Evolutionary conservation across 1,139 yeast genomes (phyloP).

Genomic region (Geotrichum siamense): DNA sequence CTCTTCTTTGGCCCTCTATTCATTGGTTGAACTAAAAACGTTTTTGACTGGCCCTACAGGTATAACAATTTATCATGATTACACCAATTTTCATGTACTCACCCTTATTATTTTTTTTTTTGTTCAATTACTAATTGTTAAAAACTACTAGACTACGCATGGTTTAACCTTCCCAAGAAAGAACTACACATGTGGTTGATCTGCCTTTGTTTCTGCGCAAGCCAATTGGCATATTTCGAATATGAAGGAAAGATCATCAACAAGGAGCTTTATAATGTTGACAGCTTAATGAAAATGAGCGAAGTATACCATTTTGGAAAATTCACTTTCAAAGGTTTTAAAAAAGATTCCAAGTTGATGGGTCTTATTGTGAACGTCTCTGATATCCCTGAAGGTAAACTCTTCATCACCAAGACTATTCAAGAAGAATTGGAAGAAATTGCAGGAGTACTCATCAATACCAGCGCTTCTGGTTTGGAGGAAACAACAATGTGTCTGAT

Average conservation of each 20-base stretch:
- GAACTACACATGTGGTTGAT: slow-evolving; percentile 5
- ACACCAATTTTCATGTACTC: no score
- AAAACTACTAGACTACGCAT: neutral
- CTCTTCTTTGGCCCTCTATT: neutral
- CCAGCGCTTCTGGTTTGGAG: slow-evolving; percentile 2
- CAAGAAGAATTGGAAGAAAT: neutral
- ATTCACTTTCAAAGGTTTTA: neutral
- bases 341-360: neutral
- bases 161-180: neutral
- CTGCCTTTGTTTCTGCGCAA: neutral
- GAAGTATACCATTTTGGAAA: neutral
- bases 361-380: neutral
- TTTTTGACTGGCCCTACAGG: slow-evolving; percentile 2
- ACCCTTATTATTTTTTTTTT: no score
- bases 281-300: neutral
- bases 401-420: neutral
- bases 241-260: neutral
- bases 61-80: no score
- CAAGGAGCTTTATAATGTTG: neutral
- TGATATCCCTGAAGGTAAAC: neutral
- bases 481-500: slow-evolving; percentile 8
- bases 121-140: neutral
- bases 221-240: neutral
- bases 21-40: neutral
- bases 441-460: neutral